These are phyloP conservation scores for Calonectria multiphialidica DNA, from an alignment of 2,329 filamentous ascomycete genomes.

Conservation along the genomic window DNA sequence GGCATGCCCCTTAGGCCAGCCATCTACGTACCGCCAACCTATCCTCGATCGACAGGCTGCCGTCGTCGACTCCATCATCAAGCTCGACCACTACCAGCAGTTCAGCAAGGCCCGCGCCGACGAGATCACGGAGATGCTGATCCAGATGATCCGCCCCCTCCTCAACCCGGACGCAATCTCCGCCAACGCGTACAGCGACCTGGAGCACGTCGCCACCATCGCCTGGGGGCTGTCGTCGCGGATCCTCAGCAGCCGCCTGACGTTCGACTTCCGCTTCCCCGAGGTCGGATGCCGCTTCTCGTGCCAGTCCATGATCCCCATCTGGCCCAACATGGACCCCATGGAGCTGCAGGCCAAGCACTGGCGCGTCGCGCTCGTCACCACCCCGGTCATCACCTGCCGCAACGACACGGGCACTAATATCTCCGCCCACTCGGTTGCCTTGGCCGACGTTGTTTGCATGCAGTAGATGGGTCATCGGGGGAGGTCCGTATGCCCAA, in stretches of 20 bases:
- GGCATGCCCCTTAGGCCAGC: conserved; percentile 45
- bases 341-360: conserved; percentile 62
- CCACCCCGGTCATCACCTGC: conserved; percentile 67
- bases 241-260: conserved; percentile 58
- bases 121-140: conserved; percentile 56
- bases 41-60: conserved; percentile 53
- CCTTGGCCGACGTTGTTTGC: conserved; percentile 61
- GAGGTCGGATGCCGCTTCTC: conserved; percentile 63
- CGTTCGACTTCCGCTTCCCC: conserved; percentile 63
- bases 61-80: conserved; percentile 54
- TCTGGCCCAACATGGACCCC: conserved; percentile 57
- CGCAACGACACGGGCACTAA: conserved; percentile 62
- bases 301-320: conserved; percentile 59
- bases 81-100: conserved; percentile 43
- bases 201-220: conserved; percentile 54
- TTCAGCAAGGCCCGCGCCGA: conserved; percentile 52
- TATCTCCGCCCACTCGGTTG: conserved; percentile 58
- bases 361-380: conserved; percentile 65
- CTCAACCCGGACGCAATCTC: conserved; percentile 51
- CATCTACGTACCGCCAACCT: conserved; percentile 51
- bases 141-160: conserved; percentile 53
- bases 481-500: not conserved
- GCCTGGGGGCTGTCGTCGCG: conserved; percentile 61
- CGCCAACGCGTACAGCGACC: conserved; percentile 55
- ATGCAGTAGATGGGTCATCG: conserved; percentile 52